Conservation (phyloP, 75 land plant species). For the Picea sitchensis region DNA sequence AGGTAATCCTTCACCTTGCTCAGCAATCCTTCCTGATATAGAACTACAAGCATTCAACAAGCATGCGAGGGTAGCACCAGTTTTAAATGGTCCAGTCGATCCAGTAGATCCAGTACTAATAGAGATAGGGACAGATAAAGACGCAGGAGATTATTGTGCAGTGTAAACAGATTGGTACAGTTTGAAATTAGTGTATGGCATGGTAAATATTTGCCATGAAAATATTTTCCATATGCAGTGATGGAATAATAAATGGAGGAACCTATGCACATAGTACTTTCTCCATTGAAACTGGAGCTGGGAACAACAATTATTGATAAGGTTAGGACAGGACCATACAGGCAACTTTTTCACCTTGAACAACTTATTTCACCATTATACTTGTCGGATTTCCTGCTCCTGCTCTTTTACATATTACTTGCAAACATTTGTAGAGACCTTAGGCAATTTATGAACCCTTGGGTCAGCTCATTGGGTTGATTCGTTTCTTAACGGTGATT, state of each 20-base stretch:
- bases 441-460: not conserved
- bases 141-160: no score
- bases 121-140: no score
- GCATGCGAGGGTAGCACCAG: no score
- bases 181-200: not conserved
- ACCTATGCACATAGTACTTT: slow-evolving; percentile 55
- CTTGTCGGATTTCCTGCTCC: slow-evolving; percentile 11
- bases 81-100: no score
- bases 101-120: no score
- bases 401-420: not conserved
- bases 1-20: no score
- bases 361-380: slow-evolving; percentile 53
- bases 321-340: slow-evolving; percentile 46
- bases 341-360: slow-evolving; percentile 59
- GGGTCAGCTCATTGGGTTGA: not conserved
- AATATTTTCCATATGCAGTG: not conserved
- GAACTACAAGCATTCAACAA: no score
- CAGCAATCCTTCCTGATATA: no score
- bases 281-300: slow-evolving; percentile 53
- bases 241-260: slow-evolving; percentile 18
- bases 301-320: slow-evolving; percentile 59
- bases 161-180: not conserved
- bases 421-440: not conserved
- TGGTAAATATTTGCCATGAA: not conserved
- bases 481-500: not conserved